Evolutionary conservation across 2,329 filamentous ascomycete species (phyloP).

Genomic region (Aureobasidium sp.): DNA sequence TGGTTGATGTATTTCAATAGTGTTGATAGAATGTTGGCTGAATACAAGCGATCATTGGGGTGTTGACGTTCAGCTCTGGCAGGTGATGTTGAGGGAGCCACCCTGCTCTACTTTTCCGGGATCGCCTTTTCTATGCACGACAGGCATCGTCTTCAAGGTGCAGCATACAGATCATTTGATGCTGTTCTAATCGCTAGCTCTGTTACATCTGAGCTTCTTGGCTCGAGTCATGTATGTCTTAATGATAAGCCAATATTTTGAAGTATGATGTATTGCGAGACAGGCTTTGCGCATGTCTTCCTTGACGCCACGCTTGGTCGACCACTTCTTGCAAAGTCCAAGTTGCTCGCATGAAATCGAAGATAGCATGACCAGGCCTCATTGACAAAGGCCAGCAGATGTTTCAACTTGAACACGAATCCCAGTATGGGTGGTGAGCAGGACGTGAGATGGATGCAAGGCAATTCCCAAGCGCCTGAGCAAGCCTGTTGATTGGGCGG

Average conservation of each 20-base stretch:
- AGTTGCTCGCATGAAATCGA: too few relatives aligned
- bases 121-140: not conserved
- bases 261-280: not conserved
- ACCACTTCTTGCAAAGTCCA: too few relatives aligned
- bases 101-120: not conserved
- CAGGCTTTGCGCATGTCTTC: not conserved
- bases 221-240: not conserved
- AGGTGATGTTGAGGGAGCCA: not conserved
- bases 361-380: not conserved
- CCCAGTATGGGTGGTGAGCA: not conserved
- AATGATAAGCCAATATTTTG: not conserved
- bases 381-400: not conserved
- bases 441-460: constrained; percentile 3
- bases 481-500: not conserved
- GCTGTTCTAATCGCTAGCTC: too few relatives aligned
- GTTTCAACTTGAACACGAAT: not conserved
- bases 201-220: not conserved
- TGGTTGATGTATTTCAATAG: not conserved
- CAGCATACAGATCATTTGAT: too few relatives aligned
- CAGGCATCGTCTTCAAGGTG: not conserved
- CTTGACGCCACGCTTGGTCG: not conserved
- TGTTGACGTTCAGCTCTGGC: not conserved
- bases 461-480: constrained; percentile 5
- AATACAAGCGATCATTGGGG: not conserved
- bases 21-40: not conserved